A percentile compares a stretch with the other conserved stretches of the same genome.
phyloP scores from a whole-genome alignment of 495 filamentous ascomycete genomes.

The Xylaria intraflava region DNA sequence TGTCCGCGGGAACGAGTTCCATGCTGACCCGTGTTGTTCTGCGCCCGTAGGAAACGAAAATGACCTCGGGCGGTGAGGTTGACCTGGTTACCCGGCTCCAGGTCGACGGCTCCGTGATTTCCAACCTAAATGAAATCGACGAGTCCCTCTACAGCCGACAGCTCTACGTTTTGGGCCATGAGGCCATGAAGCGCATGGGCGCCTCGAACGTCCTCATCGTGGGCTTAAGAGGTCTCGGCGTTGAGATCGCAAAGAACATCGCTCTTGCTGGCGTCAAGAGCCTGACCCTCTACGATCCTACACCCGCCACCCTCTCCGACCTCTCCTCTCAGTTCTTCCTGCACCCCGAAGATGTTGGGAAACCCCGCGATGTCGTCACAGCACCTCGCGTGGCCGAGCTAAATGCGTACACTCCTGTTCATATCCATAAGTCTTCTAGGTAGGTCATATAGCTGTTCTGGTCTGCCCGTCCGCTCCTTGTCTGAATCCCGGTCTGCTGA shows the following conservation, averaged over 20 bases:
- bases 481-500: constrained; percentile 13
- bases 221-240: constrained; percentile 87
- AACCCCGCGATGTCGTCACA: constrained; percentile 78
- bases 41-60: constrained; percentile 31
- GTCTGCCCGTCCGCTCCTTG: not conserved
- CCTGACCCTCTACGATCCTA: constrained; percentile 79
- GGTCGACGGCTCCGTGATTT: constrained; percentile 57
- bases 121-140: constrained; percentile 66
- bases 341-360: constrained; percentile 78
- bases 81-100: constrained; percentile 74
- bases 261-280: constrained; percentile 85
- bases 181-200: constrained; percentile 99
- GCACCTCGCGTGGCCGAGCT: constrained; percentile 87
- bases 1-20: not conserved
- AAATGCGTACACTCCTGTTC: constrained; percentile 91
- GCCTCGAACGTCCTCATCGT: constrained; percentile 91
- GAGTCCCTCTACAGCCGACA: constrained; percentile 97
- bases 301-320: constrained; percentile 73
- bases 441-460: constrained; percentile 14
- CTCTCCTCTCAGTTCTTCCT: constrained; percentile 98
- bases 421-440: constrained; percentile 55
- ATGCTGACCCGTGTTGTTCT: not conserved
- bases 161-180: constrained; percentile 95
- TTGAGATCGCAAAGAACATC: constrained; percentile 98
- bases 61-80: constrained; percentile 40